Evolutionary conservation across 768 basidiomycete species (phyloP), one percentile per base, ranked within the genome.

Genomic region (Xerocomellus amylosporus): DNA sequence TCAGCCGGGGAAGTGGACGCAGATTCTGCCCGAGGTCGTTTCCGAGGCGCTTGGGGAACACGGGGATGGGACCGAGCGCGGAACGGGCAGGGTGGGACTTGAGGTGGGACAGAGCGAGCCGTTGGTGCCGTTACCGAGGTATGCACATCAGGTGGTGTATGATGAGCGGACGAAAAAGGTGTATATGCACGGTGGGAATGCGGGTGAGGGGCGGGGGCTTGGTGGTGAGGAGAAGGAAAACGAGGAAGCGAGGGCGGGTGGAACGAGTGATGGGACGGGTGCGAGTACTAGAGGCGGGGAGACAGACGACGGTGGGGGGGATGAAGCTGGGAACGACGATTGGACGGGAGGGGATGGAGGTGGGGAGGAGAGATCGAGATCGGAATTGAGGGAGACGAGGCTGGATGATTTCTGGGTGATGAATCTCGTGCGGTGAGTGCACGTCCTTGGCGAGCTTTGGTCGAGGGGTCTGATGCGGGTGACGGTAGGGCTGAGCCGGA

Each of bases 401-500:
- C 59, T 92, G 66, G 83, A 87, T 63, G 90, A 91, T 67, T 84
- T 93, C 57, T 93, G 90, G 90, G 77, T 74, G 67, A 86, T 90
- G 84, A 75, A 73, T 34, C 65, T 92, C 34, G 66, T 77, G 58
- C 80, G 88, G 90, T 89, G 54, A 34, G 79, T 45, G 2, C 13
- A 1, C 33, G 22, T 15, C 2, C 37, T 26, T 26, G n/a, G n/a
- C n/a, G n/a, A n/a, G n/a, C n/a, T n/a, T n/a, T 4, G 5, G 20
- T 8, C 10, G 1, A 31, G 19, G 41, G 34, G 19, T n/a, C 0
- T 44, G 31, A 53, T 20, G 34, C 1, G 4, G 5, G n/a, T 6
- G 5, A 13, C 38, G 31, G 37, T 46, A 92, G 90, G 61, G 81
- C 83, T n/a, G 75, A 75, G 4, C 71, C 79, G 2, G 80, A 82